phyloP scores from a whole-genome alignment of 2,329 filamentous ascomycete genomes.

The Xenoacremonium recifei region DNA sequence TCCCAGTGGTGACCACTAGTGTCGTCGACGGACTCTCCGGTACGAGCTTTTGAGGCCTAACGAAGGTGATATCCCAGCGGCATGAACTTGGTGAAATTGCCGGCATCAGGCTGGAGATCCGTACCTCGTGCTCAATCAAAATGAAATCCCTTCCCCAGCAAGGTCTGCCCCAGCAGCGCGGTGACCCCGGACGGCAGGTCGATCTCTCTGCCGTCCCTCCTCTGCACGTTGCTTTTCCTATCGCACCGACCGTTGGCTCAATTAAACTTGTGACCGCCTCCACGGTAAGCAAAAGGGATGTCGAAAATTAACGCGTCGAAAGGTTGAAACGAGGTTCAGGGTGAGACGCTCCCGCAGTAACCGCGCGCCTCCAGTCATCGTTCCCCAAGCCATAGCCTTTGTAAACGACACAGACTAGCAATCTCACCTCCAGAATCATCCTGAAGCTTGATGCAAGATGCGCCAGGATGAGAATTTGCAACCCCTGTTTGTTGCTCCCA shows the following conservation, averaged over 20 bases:
- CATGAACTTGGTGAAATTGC: conserved; percentile 1
- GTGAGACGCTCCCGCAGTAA: background rate
- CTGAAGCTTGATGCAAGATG: too few species aligned
- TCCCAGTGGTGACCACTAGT: background rate
- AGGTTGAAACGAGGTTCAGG: background rate
- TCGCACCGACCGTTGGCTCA: conserved; percentile 5
- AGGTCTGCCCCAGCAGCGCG: conserved; percentile 15
- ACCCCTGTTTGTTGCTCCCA: too few species aligned
- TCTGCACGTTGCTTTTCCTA: conserved; percentile 4
- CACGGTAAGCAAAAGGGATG: too few species aligned
- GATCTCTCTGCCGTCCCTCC: conserved; percentile 16
- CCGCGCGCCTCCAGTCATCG: background rate
- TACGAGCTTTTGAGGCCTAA: background rate
- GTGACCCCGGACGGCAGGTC: conserved; percentile 26
- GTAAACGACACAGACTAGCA: too few species aligned
- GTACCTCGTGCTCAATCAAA: background rate
- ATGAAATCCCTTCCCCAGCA: conserved; percentile 12
- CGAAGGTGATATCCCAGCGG: background rate
- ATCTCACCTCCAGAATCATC: too few species aligned
- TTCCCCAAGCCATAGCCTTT: too few species aligned
- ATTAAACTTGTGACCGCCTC: conserved; percentile 17
- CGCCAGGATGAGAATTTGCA: too few species aligned
- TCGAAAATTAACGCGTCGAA: background rate
- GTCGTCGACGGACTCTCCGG: background rate
- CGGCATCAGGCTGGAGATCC: background rate